Evolutionary conservation across 1,139 yeast species (phyloP).

Genomic region (Nematodospora anomalae): DNA sequence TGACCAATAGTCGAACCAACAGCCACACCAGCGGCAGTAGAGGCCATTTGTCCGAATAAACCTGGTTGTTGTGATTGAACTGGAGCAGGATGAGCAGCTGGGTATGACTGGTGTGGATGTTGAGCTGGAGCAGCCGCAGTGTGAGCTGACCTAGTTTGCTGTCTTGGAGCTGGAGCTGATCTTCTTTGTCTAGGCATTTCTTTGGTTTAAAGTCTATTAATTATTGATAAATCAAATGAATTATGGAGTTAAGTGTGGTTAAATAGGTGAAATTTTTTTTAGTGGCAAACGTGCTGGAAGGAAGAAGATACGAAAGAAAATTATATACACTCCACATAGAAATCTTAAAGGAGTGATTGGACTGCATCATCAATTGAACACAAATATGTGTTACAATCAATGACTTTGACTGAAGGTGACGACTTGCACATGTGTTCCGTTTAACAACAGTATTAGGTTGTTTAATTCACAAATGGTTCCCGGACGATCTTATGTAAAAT

Average conservation of each 20-base stretch:
- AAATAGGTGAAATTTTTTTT: slow-evolving; percentile 3
- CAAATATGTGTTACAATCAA: too few relatives aligned
- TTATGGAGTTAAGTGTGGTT: background rate
- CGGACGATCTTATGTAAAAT: too few relatives aligned
- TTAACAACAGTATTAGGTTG: too few relatives aligned
- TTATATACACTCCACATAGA: too few relatives aligned
- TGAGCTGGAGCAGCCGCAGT: slow-evolving; percentile 65
- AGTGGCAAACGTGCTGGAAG: slow-evolving; percentile 13
- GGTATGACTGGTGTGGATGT: slow-evolving; percentile 18
- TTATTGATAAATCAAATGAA: slow-evolving; percentile 1
- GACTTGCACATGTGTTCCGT: too few relatives aligned
- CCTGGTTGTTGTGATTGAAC: slow-evolving; percentile 68
- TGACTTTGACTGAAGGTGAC: too few relatives aligned
- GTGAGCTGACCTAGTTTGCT: slow-evolving; percentile 71
- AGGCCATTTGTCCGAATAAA: slow-evolving; percentile 93
- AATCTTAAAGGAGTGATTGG: too few relatives aligned
- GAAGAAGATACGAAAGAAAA: too few relatives aligned
- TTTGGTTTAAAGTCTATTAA: background rate
- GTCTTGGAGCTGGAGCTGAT: slow-evolving; percentile 61
- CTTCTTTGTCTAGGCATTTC: slow-evolving; percentile 64
- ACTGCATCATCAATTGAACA: too few relatives aligned
- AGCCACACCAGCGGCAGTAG: slow-evolving; percentile 99
- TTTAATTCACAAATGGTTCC: too few relatives aligned
- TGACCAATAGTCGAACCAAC: slow-evolving; percentile 98
- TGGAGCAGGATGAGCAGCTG: slow-evolving; percentile 40